These are phyloP conservation scores for Beauveria sp. DNA, from an alignment of 2,329 filamentous ascomycete genomes.

Conservation along the genomic window DNA sequence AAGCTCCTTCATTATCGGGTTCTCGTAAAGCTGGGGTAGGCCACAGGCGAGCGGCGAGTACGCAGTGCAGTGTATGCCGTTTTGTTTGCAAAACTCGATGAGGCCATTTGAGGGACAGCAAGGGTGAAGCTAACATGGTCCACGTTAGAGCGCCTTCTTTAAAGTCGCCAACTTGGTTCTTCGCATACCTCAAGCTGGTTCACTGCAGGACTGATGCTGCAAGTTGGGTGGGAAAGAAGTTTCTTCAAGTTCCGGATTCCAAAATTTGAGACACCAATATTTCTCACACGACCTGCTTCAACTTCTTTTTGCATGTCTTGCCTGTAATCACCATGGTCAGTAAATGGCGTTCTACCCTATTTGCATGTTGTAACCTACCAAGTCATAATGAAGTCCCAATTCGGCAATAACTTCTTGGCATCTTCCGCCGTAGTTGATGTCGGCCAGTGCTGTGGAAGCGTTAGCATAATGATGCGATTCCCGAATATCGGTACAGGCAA, in stretches of 20 bases:
- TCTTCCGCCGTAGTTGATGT: background rate
- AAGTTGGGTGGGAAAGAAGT: constrained; percentile 53
- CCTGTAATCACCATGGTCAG: background rate
- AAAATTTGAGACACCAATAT: constrained; percentile 85
- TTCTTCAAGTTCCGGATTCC: constrained; percentile 72
- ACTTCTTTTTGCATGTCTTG: constrained; percentile 60
- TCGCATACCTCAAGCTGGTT: background rate
- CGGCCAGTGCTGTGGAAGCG: background rate
- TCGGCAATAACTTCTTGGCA: background rate
- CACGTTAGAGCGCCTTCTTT: background rate
- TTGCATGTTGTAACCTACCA: background rate
- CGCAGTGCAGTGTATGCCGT: background rate
- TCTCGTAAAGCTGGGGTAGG: background rate
- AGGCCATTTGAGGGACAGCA: background rate
- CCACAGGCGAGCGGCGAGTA: constrained; percentile 6
- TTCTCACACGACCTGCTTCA: constrained; percentile 61
- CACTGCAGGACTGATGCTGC: background rate
- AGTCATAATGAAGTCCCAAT: constrained; percentile 4
- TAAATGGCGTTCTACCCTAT: background rate
- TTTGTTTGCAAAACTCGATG: background rate
- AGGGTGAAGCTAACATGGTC: background rate
- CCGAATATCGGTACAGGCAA: too few species aligned
- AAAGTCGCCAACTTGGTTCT: background rate
- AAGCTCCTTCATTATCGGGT: background rate
- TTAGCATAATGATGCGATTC: background rate